These are phyloP conservation scores for Blepharisma japonicum DNA, from an alignment of 73 alveolate genomes.

Conservation along the genomic window DNA sequence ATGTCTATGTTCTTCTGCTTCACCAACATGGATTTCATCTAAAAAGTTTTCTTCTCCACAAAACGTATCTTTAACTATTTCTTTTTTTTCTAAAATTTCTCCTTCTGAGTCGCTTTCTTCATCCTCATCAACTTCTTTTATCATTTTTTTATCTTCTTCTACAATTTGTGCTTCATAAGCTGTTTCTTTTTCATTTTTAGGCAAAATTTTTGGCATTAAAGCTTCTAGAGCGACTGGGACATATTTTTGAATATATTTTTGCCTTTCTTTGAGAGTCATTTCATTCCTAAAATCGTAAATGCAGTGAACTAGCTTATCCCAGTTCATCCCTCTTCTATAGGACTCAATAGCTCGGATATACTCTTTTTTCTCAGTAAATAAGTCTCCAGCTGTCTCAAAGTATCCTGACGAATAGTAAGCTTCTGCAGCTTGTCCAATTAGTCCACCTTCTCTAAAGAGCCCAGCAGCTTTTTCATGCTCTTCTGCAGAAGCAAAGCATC, in stretches of 20 bases:
- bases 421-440: constrained; percentile 76
- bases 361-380: constrained; percentile 37
- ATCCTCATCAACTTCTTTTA: not conserved
- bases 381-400: constrained; percentile 41
- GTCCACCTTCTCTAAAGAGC: constrained; percentile 37
- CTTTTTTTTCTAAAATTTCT: constrained; percentile 2
- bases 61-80: not conserved
- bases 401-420: constrained; percentile 37
- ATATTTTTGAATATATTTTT: constrained; percentile 55
- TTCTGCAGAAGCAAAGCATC: constrained; percentile 75
- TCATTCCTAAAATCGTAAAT: constrained; percentile 53
- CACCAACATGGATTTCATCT: constrained; percentile 31
- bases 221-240: constrained; percentile 69
- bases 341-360: constrained; percentile 44
- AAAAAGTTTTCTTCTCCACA: constrained; percentile 40
- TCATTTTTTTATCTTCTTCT: constrained; percentile 8
- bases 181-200: constrained; percentile 13
- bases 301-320: constrained; percentile 54
- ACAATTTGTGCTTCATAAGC: not conserved
- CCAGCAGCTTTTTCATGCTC: constrained; percentile 60
- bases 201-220: constrained; percentile 34
- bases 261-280: constrained; percentile 63
- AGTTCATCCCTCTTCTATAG: constrained; percentile 31
- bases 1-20: constrained; percentile 24
- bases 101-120: not conserved